Percentiles rank a stretch among this genome's conserved stretches.
Evolutionary conservation across 202 grass and related monocot genomes (phyloP).

Genomic region (Zoysia matrella): DNA sequence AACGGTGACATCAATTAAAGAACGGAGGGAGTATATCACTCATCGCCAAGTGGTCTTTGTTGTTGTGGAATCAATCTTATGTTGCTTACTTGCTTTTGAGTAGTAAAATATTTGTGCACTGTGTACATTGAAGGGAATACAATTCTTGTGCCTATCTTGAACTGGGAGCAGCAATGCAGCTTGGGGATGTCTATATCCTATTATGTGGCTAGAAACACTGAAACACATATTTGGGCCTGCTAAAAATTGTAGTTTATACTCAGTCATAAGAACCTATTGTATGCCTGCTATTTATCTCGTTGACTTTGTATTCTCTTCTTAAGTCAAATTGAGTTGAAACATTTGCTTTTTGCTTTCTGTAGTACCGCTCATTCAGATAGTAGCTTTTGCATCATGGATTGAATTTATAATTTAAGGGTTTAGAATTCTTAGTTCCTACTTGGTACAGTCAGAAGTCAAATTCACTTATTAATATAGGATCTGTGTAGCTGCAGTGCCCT

Average conservation of each 20-base stretch:
- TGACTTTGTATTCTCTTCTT: too few relatives aligned
- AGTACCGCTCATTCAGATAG: too few relatives aligned
- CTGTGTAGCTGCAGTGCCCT: background rate
- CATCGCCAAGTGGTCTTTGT: background rate
- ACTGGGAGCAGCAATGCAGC: background rate
- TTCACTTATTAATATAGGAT: conserved; percentile 26
- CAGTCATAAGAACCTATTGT: background rate
- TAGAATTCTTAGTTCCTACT: background rate
- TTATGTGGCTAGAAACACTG: background rate
- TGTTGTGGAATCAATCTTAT: conserved; percentile 5
- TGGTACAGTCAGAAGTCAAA: conserved; percentile 16
- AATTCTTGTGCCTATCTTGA: background rate
- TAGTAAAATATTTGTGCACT: conserved; percentile 1
- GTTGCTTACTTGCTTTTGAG: conserved; percentile 23
- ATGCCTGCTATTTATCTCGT: background rate
- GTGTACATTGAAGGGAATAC: background rate
- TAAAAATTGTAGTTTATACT: background rate
- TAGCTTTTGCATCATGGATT: background rate
- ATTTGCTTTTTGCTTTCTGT: too few relatives aligned
- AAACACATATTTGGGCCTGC: background rate
- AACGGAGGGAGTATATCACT: too few relatives aligned
- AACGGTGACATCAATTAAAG: too few relatives aligned
- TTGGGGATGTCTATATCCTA: background rate
- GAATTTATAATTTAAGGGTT: conserved; percentile 23
- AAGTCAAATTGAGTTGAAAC: too few relatives aligned